phyloP scores from a whole-genome alignment of 2,329 filamentous ascomycete species.

The Ceratocystis harringtonii region DNA sequence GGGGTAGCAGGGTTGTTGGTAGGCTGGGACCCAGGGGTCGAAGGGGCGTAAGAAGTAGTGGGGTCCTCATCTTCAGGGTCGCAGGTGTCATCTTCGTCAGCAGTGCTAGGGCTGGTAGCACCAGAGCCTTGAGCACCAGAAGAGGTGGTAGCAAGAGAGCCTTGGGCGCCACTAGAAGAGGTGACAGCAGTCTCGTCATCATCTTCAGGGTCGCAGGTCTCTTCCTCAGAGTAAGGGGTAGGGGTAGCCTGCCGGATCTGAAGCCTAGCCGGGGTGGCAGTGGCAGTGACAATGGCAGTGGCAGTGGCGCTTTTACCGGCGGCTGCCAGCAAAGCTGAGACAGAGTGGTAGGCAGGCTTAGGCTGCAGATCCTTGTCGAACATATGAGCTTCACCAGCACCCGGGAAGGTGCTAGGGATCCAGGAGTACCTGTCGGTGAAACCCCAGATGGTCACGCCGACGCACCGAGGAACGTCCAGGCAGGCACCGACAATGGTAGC shows the following conservation, averaged over 20 bases:
- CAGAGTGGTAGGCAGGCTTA: conserved; percentile 30
- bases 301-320: conserved; percentile 19
- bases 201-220: not conserved
- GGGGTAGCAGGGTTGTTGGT: too few species aligned
- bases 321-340: conserved; percentile 25
- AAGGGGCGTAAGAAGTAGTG: not conserved
- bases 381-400: conserved; percentile 28
- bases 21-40: too few species aligned
- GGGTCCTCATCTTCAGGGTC: not conserved
- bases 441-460: conserved; percentile 26
- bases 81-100: not conserved
- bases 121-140: not conserved
- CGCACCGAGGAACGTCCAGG: conserved; percentile 22
- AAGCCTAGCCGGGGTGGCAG: conserved; percentile 15
- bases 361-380: conserved; percentile 30
- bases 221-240: not conserved
- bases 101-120: not conserved
- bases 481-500: conserved; percentile 22
- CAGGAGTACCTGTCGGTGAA: conserved; percentile 28
- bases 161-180: not conserved
- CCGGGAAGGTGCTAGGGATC: conserved; percentile 29
- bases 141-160: not conserved
- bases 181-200: not conserved
- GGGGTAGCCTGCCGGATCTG: conserved; percentile 16
- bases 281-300: conserved; percentile 7